Evolutionary conservation across 495 filamentous ascomycete genomes (phyloP).

Genomic region (Apiosordaria backusii): DNA sequence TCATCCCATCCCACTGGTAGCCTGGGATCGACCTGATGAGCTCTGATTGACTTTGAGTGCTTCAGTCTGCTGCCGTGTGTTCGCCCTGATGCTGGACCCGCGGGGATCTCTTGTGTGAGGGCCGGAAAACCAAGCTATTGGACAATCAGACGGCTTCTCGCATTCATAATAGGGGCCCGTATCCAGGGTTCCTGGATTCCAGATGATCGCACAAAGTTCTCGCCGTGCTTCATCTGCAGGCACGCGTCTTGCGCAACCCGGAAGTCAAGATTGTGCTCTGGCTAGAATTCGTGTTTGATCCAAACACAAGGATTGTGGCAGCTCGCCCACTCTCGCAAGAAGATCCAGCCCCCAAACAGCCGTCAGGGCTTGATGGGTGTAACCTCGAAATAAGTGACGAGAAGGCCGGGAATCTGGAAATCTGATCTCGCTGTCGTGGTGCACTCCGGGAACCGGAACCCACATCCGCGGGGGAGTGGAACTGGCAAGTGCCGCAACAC

Average conservation of each 20-base stretch:
- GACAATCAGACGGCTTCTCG: slow-evolving; percentile 13
- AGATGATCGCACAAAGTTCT: slow-evolving; percentile 10
- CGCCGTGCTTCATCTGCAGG: slow-evolving; percentile 9
- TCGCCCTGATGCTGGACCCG: slow-evolving; percentile 1
- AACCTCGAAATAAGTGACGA: not conserved
- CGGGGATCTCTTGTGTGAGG: not conserved
- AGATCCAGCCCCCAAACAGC: slow-evolving; percentile 7
- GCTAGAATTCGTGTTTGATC: slow-evolving; percentile 20
- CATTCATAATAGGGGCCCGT: slow-evolving; percentile 13
- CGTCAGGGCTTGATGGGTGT: not conserved
- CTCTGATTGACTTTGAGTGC: slow-evolving; percentile 10
- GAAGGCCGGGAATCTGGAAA: not conserved
- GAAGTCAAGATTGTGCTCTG: slow-evolving; percentile 12
- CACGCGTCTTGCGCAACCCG: slow-evolving; percentile 9
- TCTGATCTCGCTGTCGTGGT: not conserved
- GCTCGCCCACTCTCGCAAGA: slow-evolving; percentile 3
- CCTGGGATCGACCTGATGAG: slow-evolving; percentile 19
- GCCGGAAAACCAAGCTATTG: slow-evolving; percentile 8
- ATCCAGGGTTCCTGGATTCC: slow-evolving; percentile 16
- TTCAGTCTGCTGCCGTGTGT: slow-evolving; percentile 22
- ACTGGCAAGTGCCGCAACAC: not conserved
- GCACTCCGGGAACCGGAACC: not conserved
- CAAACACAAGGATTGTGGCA: slow-evolving; percentile 2
- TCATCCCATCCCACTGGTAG: slow-evolving; percentile 16
- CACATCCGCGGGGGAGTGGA: not conserved